A percentile compares a stretch with the other conserved stretches of the same genome.
phyloP scores from a whole-genome alignment of 371 early-diverging fungal genomes.

The Mucor mucedo region DNA sequence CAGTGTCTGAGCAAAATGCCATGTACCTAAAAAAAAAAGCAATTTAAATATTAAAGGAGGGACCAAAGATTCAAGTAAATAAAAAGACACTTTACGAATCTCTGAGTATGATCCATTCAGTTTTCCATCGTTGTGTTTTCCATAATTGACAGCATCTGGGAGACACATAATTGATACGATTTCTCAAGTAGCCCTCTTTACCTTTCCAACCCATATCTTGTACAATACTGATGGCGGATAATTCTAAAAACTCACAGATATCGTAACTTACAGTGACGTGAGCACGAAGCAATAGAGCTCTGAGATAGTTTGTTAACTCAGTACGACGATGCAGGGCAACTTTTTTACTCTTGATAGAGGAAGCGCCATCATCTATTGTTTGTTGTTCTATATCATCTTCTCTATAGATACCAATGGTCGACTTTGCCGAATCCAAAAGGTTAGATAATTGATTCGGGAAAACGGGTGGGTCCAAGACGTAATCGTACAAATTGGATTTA shows the following conservation, averaged over 20 bases:
- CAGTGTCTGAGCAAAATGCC: slow-evolving; percentile 61
- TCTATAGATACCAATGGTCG: slow-evolving; percentile 39
- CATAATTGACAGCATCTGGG: slow-evolving; percentile 44
- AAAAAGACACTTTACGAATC: slow-evolving; percentile 64
- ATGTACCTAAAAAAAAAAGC: slow-evolving; percentile 42
- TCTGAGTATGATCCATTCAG: slow-evolving; percentile 77
- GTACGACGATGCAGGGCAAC: slow-evolving; percentile 36
- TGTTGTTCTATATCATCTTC: slow-evolving; percentile 17
- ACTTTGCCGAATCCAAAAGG: slow-evolving; percentile 44
- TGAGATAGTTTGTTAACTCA: slow-evolving; percentile 68
- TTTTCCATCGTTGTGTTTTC: slow-evolving; percentile 55
- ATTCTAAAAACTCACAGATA: slow-evolving; percentile 82
- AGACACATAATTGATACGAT: slow-evolving; percentile 52
- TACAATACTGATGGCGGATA: slow-evolving; percentile 76
- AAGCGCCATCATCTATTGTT: neutral
- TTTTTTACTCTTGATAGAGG: slow-evolving; percentile 7
- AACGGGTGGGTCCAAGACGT: slow-evolving; percentile 48
- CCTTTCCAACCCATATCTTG: slow-evolving; percentile 88
- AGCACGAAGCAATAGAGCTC: slow-evolving; percentile 58
- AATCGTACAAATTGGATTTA: slow-evolving; percentile 46
- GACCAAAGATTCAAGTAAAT: neutral
- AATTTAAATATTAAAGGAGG: neutral
- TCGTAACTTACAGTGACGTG: slow-evolving; percentile 72
- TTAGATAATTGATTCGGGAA: slow-evolving; percentile 56
- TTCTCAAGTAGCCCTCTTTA: slow-evolving; percentile 78